phyloP scores from a whole-genome alignment of 129 eudicot genomes.

The Ambrosia trifida region DNA sequence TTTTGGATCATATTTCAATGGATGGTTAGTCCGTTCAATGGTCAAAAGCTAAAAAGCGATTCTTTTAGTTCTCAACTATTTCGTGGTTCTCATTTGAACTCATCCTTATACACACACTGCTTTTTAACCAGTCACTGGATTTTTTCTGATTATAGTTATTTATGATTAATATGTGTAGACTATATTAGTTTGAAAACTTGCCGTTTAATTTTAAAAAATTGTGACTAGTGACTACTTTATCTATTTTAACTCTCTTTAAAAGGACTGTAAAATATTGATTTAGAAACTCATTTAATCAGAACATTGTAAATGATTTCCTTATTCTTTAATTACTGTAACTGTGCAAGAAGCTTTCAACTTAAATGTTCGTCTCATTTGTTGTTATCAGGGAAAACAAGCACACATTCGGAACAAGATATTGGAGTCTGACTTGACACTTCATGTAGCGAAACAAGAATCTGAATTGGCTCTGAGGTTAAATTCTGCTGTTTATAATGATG shows the following conservation, averaged over 20 bases:
- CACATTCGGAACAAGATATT: conserved; percentile 38
- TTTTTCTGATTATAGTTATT: background rate
- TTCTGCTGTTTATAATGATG: conserved; percentile 60
- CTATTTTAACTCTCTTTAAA: background rate
- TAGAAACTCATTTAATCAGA: background rate
- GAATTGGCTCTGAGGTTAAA: conserved; percentile 58
- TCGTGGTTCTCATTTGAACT: background rate
- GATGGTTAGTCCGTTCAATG: background rate
- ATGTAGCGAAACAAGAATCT: conserved; percentile 58
- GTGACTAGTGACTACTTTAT: too few relatives aligned
- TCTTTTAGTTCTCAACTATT: background rate
- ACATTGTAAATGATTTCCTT: background rate
- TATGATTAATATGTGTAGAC: background rate
- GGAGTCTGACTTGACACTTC: conserved; percentile 56
- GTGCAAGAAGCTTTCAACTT: background rate
- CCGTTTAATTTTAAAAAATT: background rate
- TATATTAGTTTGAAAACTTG: background rate
- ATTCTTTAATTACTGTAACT: background rate
- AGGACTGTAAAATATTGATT: background rate
- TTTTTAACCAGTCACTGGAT: background rate
- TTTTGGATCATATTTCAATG: background rate
- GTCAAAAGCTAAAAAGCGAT: background rate
- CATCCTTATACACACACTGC: background rate
- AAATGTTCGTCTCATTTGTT: background rate
- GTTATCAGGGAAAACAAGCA: conserved; percentile 50